Conservation (phyloP, 2,329 filamentous ascomycete genomes). For the Paecilomyces dactylethromorphus region DNA sequence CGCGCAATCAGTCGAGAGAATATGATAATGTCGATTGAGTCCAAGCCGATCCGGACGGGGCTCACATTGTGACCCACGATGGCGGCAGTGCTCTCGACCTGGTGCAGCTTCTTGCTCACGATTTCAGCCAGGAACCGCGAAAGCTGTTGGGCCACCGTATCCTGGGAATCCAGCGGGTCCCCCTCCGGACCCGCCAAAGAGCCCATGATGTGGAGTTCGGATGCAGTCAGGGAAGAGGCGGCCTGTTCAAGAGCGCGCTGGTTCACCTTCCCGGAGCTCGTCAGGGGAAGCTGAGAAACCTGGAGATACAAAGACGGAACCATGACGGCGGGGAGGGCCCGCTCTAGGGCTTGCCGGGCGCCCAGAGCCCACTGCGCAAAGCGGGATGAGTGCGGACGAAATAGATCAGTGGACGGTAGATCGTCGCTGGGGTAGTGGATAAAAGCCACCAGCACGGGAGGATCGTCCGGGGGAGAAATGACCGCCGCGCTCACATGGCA, state of each 20-base stretch:
- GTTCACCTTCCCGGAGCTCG: constrained; percentile 15
- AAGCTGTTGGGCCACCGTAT: too few species aligned
- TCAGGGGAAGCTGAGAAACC: constrained; percentile 12
- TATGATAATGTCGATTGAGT: too few species aligned
- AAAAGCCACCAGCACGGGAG: constrained; percentile 43
- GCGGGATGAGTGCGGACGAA: not conserved
- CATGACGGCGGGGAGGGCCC: constrained; percentile 16
- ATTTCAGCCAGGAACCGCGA: too few species aligned
- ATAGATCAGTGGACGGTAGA: not conserved
- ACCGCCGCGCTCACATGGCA: constrained; percentile 44
- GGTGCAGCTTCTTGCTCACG: too few species aligned
- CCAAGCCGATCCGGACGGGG: too few species aligned
- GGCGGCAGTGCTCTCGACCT: too few species aligned
- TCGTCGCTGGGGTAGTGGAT: constrained; percentile 1
- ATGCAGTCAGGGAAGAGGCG: not conserved
- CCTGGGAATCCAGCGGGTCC: too few species aligned
- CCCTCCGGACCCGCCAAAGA: too few species aligned
- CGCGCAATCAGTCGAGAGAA: too few species aligned
- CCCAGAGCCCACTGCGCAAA: not conserved
- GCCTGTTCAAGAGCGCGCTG: constrained; percentile 11
- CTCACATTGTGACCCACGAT: too few species aligned
- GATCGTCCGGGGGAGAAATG: constrained; percentile 38
- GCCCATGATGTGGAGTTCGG: too few species aligned
- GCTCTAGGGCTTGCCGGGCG: not conserved
- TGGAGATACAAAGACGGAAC: constrained; percentile 15